Evolutionary conservation across 2,329 filamentous ascomycete species (phyloP).

Genomic region (Diaporthe vexans): DNA sequence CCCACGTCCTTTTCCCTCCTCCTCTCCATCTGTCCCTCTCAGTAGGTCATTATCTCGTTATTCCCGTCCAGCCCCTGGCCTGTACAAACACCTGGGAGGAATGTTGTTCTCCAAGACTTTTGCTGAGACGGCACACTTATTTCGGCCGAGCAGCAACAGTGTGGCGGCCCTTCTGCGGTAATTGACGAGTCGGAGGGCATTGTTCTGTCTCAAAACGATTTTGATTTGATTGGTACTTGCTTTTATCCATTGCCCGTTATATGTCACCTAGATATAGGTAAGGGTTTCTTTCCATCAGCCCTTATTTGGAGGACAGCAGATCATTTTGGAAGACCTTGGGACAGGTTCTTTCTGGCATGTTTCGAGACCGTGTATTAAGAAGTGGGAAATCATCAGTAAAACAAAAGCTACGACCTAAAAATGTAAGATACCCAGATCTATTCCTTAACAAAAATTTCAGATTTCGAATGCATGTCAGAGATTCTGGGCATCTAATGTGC

Average conservation of each 20-base stretch:
- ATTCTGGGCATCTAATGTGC: no score
- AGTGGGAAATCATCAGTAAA: not conserved
- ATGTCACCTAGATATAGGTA: not conserved
- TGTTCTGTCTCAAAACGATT: not conserved
- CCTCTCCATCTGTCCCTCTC: not conserved
- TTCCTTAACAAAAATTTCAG: no score
- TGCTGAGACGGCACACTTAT: not conserved
- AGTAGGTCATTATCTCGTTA: not conserved
- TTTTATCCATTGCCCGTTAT: not conserved
- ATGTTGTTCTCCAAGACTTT: not conserved
- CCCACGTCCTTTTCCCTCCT: not conserved
- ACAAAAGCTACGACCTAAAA: not conserved
- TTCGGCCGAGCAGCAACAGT: not conserved
- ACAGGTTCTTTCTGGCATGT: not conserved
- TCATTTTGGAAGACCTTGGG: not conserved
- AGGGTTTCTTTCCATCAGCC: not conserved
- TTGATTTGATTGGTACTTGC: not conserved
- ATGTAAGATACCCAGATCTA: slow-evolving; percentile 4
- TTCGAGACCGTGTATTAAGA: not conserved
- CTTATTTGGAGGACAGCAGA: not conserved
- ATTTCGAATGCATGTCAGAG: not conserved
- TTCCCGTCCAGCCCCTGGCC: not conserved
- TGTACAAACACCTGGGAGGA: not conserved
- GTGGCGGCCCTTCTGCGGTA: no score
- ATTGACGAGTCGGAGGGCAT: not conserved